Evolutionary conservation across 1,284 basidiomycete genomes (phyloP), one percentile per base, ranked within the genome.

Genomic region (Rhodotorula sp.): DNA sequence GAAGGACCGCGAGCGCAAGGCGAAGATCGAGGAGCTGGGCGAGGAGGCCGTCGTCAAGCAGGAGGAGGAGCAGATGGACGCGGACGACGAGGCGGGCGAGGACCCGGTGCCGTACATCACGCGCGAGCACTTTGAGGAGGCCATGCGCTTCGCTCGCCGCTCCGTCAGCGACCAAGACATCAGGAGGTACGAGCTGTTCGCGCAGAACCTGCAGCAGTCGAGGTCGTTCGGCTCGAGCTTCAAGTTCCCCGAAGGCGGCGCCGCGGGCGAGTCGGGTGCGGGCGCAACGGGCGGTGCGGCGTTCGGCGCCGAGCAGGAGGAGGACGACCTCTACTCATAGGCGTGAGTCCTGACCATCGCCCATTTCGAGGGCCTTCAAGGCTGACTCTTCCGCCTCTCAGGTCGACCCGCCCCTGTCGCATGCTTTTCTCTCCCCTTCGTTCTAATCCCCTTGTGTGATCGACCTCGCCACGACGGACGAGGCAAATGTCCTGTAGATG

Each of bases 101-200:
- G 95, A 99, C 78, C 93, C 92, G 16, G 96, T 99, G n/a, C 94
- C 96, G 3, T 85, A 92, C 79, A 99, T 99, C 80, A 94, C 93
- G 54, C 87, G 87, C 77, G 62, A 56, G 46, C 62, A 63, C 62
- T 63, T 57, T n/a, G 61, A 62, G 53, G 61, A 62, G 61, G 61
- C 94, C 2, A 96, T 96, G 94, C 89, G 89, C 81, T 95, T 86
- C 76, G 81, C 80, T 13, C 76, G 81, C 58, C 77, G 81, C 34
- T 80, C 80, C 20, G 81, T 82, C 26, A 79, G 77, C 60, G 81
- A 81, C 62, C 65, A 68, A 54, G 59, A 67, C 62, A 61, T 59
- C 48, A 52, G 53, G 44, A 44, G 57, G 56, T 95, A 95, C 80
- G 90, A 93, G 84, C 90, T 92, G 87, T 92, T 93, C 79, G 80